Evolutionary conservation across 768 basidiomycete species (phyloP).

Genomic region (Roridomyces roridus): DNA sequence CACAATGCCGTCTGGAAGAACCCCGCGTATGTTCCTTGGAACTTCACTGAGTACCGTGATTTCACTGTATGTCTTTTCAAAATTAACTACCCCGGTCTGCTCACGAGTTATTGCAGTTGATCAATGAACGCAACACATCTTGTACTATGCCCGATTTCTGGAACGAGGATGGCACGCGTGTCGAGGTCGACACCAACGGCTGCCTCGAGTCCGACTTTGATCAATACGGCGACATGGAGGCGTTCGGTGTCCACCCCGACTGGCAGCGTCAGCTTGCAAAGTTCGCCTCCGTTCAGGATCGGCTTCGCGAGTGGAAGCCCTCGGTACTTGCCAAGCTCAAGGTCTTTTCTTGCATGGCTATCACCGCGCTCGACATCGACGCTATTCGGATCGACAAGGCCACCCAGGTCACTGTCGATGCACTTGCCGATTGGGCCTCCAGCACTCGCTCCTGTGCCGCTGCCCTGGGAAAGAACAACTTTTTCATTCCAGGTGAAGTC

Average conservation of each 20-base stretch:
- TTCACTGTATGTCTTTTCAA: conserved; percentile 58
- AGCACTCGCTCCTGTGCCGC: conserved; percentile 78
- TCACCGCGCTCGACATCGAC: conserved; percentile 89
- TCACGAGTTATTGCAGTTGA: conserved; percentile 47
- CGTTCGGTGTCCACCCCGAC: conserved; percentile 94
- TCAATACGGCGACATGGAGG: conserved; percentile 96
- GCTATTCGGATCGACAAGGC: conserved; percentile 96
- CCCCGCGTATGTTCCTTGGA: conserved; percentile 84
- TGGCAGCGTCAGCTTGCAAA: conserved; percentile 95
- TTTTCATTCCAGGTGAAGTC: conserved; percentile 91
- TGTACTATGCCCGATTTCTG: conserved; percentile 84
- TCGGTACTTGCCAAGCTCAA: conserved; percentile 79
- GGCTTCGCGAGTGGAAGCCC: conserved; percentile 91
- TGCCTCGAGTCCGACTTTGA: conserved; percentile 89
- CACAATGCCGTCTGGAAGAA: conserved; percentile 77
- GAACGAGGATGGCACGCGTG: conserved; percentile 72
- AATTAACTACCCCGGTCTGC: not conserved
- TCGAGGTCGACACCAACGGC: conserved; percentile 65
- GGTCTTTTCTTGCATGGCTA: conserved; percentile 83
- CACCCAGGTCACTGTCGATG: conserved; percentile 87
- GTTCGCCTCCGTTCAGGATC: conserved; percentile 95
- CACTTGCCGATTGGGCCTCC: conserved; percentile 77
- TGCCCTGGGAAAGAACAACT: conserved; percentile 79
- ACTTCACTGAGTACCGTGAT: conserved; percentile 83
- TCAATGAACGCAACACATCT: conserved; percentile 73